These are phyloP conservation scores for Fusarium floridanum DNA, from an alignment of 2,329 filamentous ascomycete genomes.

Conservation along the genomic window DNA sequence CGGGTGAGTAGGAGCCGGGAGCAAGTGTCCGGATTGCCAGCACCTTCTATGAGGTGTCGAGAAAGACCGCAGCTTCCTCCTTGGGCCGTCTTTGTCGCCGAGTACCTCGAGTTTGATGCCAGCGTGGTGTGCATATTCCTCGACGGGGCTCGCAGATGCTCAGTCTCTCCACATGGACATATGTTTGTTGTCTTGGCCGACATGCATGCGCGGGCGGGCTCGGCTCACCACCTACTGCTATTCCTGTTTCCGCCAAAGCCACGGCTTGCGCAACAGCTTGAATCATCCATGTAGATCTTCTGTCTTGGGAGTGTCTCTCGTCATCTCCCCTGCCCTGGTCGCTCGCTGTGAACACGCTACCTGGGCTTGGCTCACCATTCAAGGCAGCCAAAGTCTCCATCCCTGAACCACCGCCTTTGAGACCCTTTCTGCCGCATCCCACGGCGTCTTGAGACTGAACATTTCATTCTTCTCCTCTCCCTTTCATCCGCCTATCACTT, in stretches of 20 bases:
- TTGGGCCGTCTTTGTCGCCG: not conserved
- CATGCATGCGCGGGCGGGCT: not conserved
- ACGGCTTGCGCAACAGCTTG: constrained; percentile 17
- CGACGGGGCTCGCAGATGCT: not conserved
- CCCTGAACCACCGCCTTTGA: constrained; percentile 23
- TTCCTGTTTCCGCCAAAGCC: constrained; percentile 23
- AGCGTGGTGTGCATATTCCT: constrained; percentile 2
- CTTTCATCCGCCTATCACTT: constrained; percentile 5
- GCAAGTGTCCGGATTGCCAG: not conserved
- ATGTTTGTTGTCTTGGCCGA: constrained; percentile 16
- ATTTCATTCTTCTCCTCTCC: constrained; percentile 4
- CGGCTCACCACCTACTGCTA: not conserved
- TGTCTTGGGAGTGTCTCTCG: constrained; percentile 37
- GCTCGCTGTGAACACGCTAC: constrained; percentile 13
- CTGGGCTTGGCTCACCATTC: constrained; percentile 27
- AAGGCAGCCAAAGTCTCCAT: constrained; percentile 1
- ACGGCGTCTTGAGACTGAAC: constrained; percentile 1
- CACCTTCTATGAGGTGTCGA: not conserved
- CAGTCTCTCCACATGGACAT: constrained; percentile 3
- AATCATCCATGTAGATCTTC: constrained; percentile 35
- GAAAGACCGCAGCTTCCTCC: constrained; percentile 19
- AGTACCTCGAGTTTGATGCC: not conserved
- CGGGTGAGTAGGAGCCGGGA: not conserved
- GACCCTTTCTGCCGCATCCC: constrained; percentile 26
- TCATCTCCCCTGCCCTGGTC: constrained; percentile 27